Evolutionary conservation across 352 stramenopile species (phyloP).

Genomic region (Globisporangium irregulare): DNA sequence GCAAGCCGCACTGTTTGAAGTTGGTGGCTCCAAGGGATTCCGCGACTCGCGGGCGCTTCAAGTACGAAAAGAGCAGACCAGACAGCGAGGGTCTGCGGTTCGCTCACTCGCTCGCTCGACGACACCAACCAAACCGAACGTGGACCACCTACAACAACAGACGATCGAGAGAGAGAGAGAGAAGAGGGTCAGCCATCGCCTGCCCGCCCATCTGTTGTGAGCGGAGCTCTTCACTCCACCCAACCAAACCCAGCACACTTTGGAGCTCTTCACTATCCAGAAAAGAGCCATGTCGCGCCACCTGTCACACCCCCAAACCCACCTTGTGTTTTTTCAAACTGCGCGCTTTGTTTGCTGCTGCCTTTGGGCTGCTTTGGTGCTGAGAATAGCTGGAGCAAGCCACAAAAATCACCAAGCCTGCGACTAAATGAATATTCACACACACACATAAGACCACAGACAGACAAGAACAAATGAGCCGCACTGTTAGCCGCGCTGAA

Average conservation of each 20-base stretch:
- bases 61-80: conserved; percentile 28
- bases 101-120: conserved; percentile 1
- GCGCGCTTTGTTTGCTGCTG: not conserved
- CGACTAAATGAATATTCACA: not conserved
- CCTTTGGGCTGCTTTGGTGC: not conserved
- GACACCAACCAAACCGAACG: conserved; percentile 13
- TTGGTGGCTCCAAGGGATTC: conserved; percentile 57
- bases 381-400: not conserved
- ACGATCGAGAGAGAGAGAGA: not conserved
- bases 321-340: conserved; percentile 3
- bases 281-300: conserved; percentile 9
- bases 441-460: not conserved
- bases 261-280: conserved; percentile 4
- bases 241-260: conserved; percentile 5
- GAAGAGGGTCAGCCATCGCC: not conserved
- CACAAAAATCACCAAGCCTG: not conserved
- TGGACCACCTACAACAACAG: conserved; percentile 7
- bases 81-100: conserved; percentile 5
- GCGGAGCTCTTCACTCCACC: conserved; percentile 4
- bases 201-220: not conserved
- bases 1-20: conserved; percentile 50
- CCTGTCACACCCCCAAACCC: conserved; percentile 16
- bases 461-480: not conserved
- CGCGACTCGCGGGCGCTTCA: conserved; percentile 39
- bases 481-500: not conserved